A percentile compares a stretch with the other conserved stretches of the same genome.
These are phyloP conservation scores for Fomitiporia mediterranea DNA, from an alignment of 1,284 basidiomycete species.

Conservation along the genomic window DNA sequence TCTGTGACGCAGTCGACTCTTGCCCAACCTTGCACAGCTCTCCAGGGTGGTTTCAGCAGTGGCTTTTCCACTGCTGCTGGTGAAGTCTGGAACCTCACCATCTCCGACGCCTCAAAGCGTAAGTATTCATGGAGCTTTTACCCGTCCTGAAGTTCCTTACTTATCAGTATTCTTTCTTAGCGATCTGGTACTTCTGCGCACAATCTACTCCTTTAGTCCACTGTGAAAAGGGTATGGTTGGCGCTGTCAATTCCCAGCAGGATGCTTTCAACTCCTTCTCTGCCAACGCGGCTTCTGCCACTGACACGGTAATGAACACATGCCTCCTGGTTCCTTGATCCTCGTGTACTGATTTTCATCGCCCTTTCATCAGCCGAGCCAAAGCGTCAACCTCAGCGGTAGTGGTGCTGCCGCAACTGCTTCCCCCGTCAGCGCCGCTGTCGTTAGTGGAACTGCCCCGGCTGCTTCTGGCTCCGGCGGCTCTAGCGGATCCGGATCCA, in stretches of 20 bases:
- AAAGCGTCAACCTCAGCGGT: constrained; percentile 5
- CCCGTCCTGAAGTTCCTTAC: neutral
- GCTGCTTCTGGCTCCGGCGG: neutral
- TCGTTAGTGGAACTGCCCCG: neutral
- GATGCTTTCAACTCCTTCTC: constrained; percentile 4
- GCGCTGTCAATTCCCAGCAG: constrained; percentile 14
- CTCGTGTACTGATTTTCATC: neutral
- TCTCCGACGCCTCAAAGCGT: constrained; percentile 21
- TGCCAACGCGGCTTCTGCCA: constrained; percentile 4
- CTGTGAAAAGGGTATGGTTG: constrained; percentile 22
- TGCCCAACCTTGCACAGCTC: constrained; percentile 20
- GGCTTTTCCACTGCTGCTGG: constrained; percentile 9
- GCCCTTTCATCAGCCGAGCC: neutral
- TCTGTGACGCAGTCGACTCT: constrained; percentile 21
- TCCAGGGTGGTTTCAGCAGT: constrained; percentile 21
- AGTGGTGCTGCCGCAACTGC: constrained; percentile 15
- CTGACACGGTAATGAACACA: constrained; percentile 4
- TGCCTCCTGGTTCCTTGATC: too few relatives aligned
- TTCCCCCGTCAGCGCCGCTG: neutral
- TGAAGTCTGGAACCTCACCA: constrained; percentile 19
- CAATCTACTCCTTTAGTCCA: constrained; percentile 13
- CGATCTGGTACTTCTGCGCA: constrained; percentile 23
- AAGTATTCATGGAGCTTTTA: neutral
- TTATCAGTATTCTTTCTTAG: neutral
- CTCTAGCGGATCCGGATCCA: neutral